phyloP scores from a whole-genome alignment of 495 filamentous ascomycete genomes.

The Penicillium ucsense region DNA sequence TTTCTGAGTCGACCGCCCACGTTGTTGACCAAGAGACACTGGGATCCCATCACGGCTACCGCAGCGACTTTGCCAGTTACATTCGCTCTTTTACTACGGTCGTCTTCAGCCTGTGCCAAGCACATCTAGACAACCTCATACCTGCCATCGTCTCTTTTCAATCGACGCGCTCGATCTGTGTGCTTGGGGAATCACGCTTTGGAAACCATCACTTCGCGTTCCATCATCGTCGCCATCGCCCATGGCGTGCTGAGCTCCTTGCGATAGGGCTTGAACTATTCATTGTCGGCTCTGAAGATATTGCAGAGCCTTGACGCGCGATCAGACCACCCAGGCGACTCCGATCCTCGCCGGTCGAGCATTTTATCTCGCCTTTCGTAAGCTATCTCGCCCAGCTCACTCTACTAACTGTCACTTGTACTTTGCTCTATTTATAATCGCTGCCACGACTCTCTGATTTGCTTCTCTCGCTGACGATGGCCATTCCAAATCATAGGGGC shows the following conservation, averaged over 20 bases:
- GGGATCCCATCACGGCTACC: not conserved
- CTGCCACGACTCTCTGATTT: conserved; percentile 3
- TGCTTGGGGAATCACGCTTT: conserved; percentile 10
- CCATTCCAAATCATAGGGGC: not conserved
- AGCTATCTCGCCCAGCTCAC: conserved; percentile 1
- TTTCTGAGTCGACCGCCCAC: conserved; percentile 1
- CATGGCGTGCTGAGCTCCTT: not conserved
- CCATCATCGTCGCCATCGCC: conserved; percentile 14
- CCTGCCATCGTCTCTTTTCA: conserved; percentile 1
- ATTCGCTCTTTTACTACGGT: not conserved
- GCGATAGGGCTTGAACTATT: no score
- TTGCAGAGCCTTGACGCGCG: not conserved
- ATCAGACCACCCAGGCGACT: not conserved
- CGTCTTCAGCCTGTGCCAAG: no score
- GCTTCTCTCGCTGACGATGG: conserved; percentile 5
- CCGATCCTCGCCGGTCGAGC: conserved; percentile 6
- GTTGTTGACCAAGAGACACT: conserved; percentile 2
- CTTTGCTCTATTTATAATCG: not conserved
- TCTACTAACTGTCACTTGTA: not conserved
- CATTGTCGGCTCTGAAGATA: no score
- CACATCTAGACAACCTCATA: not conserved
- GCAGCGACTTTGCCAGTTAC: not conserved
- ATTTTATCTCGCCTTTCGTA: conserved; percentile 7
- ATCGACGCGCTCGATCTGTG: conserved; percentile 15
- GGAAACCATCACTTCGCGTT: conserved; percentile 13